phyloP scores from a whole-genome alignment of 2,329 filamentous ascomycete species.

The Paecilomyces sp. region DNA sequence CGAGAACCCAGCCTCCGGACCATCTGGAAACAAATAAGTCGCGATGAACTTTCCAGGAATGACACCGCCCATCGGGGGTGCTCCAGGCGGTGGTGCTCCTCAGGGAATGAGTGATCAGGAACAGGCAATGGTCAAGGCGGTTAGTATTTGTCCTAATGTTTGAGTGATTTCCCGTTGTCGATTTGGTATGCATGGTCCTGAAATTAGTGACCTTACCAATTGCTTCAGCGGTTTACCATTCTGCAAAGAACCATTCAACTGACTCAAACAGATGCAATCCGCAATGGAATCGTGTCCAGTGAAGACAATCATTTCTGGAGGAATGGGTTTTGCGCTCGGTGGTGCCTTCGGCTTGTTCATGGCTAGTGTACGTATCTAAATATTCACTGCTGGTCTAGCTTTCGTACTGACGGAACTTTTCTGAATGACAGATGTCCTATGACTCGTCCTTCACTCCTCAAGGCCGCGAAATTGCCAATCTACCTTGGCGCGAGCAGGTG shows the following conservation, averaged over 20 bases:
- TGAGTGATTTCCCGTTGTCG: not conserved
- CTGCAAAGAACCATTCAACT: not conserved
- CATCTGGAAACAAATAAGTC: not conserved
- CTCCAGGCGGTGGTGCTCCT: constrained; percentile 16
- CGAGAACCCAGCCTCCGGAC: not conserved
- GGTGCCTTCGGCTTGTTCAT: constrained; percentile 96
- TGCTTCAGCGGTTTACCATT: not conserved
- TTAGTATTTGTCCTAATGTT: constrained; percentile 13
- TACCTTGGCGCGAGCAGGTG: constrained; percentile 80
- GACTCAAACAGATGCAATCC: constrained; percentile 57
- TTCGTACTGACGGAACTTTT: not conserved
- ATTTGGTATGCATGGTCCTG: not conserved
- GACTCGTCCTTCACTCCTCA: constrained; percentile 72
- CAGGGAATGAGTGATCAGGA: constrained; percentile 42
- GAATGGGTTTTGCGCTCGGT: constrained; percentile 89
- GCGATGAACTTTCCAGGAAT: constrained; percentile 31
- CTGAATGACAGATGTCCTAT: constrained; percentile 77
- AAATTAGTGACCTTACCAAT: not conserved
- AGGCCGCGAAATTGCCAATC: constrained; percentile 49
- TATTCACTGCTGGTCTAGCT: not conserved
- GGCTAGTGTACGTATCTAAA: constrained; percentile 67
- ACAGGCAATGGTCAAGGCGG: constrained; percentile 41
- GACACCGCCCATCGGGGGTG: constrained; percentile 20
- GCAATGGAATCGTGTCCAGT: constrained; percentile 88
- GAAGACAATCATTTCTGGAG: constrained; percentile 83